Evolutionary conservation across 1,284 basidiomycete species (phyloP).

Genomic region (Nidula niveotomentosa): DNA sequence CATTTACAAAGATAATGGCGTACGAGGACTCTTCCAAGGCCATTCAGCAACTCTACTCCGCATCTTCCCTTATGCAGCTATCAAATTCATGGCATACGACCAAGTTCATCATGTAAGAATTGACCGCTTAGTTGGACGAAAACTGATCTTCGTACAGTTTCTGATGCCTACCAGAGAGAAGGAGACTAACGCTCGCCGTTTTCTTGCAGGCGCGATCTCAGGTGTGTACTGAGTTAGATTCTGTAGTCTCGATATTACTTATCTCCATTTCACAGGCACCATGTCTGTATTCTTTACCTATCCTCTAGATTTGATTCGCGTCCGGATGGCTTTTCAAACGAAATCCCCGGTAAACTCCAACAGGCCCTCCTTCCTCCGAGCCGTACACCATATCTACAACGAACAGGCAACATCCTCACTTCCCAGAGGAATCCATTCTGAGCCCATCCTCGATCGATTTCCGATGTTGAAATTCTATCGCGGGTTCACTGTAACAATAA

Average conservation of each 20-base stretch:
- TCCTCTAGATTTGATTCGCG: slow-evolving; percentile 93
- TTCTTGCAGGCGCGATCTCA: slow-evolving; percentile 86
- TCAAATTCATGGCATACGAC: slow-evolving; percentile 99
- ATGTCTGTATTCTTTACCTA: slow-evolving; percentile 92
- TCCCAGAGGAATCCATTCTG: slow-evolving; percentile 16
- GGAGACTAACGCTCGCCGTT: slow-evolving; percentile 84
- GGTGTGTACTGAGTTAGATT: slow-evolving; percentile 45
- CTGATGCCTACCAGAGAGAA: slow-evolving; percentile 84
- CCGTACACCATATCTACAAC: slow-evolving; percentile 68
- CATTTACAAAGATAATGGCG: slow-evolving; percentile 77
- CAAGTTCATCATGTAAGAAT: slow-evolving; percentile 61
- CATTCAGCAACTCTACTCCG: slow-evolving; percentile 89
- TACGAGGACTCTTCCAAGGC: slow-evolving; percentile 89
- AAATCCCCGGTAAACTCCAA: slow-evolving; percentile 31
- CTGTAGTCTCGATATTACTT: background rate
- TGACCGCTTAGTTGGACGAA: background rate
- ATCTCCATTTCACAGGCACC: slow-evolving; percentile 53
- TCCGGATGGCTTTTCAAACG: slow-evolving; percentile 93
- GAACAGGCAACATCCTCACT: slow-evolving; percentile 36
- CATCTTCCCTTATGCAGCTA: slow-evolving; percentile 94
- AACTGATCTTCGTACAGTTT: slow-evolving; percentile 28
- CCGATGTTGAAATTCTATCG: slow-evolving; percentile 92
- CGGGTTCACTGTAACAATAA: slow-evolving; percentile 90
- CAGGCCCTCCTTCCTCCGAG: slow-evolving; percentile 62
- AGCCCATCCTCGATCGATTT: slow-evolving; percentile 45